Base-by-base conservation (phyloP, 73 alveolate species). In the Chromera velia region DNA sequence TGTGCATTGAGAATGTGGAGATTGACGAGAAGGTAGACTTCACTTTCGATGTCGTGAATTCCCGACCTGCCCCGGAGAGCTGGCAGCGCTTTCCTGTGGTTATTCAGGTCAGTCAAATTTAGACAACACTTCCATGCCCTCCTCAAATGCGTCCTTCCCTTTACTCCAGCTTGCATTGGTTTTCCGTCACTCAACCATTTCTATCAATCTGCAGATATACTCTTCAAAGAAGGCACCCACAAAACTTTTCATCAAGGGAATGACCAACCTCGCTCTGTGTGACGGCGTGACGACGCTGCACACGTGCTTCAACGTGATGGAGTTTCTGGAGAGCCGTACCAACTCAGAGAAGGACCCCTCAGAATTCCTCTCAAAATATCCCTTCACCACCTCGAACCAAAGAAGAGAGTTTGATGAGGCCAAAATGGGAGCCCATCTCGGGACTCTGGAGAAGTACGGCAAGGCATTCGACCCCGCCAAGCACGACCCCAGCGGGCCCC, bases 301-400 rank as follows among this genome's bases (percentile, higher is more conserved):
- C 75, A 69, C 75, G 32, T n/a, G 30, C 75, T 32, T 69, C 63
- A 69, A 69, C 31, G 63, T 69, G 28, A 62, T 62, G 31, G 75
- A 69, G 75, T 32, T 22, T 32, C 28, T 69, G 24, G 75, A 69
- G 75, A 48, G 32, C 9, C 32, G 4, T 6, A 0, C 29, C n/a
- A 10, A 32, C 75, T 34, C 46, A 34, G 32, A 69, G 30, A 32
- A 28, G 46, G 32, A 22, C 9, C 27, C n/a, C 26, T 28, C n/a
- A n/a, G n/a, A n/a, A n/a, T n/a, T n/a, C n/a, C n/a, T 66, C 46
- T 27, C 73, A n/a, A 26, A 6, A 62, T 62, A 48, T 22, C 63
- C 75, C 62, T 69, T 69, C 29, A 29, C 30, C 63, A 9, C 31
- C 62, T 48, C 75, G 13, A 69, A 69, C 75, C 63, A 31, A 9